phyloP scores from a whole-genome alignment of 2,329 filamentous ascomycete species.

The Penicillium sp. region DNA sequence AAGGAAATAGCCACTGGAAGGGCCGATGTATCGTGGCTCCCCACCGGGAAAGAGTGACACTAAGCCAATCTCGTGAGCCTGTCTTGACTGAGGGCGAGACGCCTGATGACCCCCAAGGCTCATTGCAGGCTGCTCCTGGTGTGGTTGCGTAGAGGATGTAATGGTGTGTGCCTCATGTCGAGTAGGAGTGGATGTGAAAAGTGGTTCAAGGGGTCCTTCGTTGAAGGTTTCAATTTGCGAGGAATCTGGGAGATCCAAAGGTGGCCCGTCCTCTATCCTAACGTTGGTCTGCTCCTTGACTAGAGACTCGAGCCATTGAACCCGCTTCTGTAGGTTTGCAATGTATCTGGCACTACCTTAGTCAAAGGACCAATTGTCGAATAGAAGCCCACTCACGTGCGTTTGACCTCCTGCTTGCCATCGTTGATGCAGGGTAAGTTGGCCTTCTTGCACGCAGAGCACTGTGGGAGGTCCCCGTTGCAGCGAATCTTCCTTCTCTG shows the following conservation, averaged over 20 bases:
- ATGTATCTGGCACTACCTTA: slow-evolving; percentile 32
- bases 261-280: slow-evolving; percentile 34
- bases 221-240: slow-evolving; percentile 3
- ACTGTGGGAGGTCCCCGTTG: slow-evolving; percentile 45
- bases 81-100: slow-evolving; percentile 14
- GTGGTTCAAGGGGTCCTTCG: not conserved
- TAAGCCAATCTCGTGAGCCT: slow-evolving; percentile 54
- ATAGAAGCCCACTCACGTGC: slow-evolving; percentile 35
- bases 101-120: slow-evolving; percentile 7
- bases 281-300: slow-evolving; percentile 43
- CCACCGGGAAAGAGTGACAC: slow-evolving; percentile 52
- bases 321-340: slow-evolving; percentile 41
- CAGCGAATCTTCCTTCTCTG: slow-evolving; percentile 54
- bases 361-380: not conserved
- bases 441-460: slow-evolving; percentile 47
- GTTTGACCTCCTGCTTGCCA: slow-evolving; percentile 45
- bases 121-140: slow-evolving; percentile 10
- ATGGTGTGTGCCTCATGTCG: not conserved
- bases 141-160: not conserved
- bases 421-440: slow-evolving; percentile 46
- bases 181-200: not conserved
- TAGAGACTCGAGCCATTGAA: slow-evolving; percentile 50
- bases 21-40: slow-evolving; percentile 52
- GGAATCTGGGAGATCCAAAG: slow-evolving; percentile 6
- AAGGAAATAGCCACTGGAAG: slow-evolving; percentile 56